Percentiles rank a stretch among this genome's conserved stretches.
phyloP scores from a whole-genome alignment of 768 basidiomycete genomes.

The Trametes maxima region DNA sequence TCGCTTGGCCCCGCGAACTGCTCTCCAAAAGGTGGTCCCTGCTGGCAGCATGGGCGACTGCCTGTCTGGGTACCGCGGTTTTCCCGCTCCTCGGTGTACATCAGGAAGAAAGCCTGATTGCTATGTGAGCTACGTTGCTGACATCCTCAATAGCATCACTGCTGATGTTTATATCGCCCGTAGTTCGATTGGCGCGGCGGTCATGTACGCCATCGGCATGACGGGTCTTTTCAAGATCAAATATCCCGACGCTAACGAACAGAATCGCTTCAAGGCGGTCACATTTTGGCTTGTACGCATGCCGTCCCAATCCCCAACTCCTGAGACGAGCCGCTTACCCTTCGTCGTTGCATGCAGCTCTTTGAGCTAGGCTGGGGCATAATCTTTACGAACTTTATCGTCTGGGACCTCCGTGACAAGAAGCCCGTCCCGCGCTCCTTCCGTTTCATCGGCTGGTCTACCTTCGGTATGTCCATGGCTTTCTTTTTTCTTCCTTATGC shows the following conservation, averaged over 20 bases:
- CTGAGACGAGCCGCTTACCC: not conserved
- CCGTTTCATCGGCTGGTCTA: conserved; percentile 64
- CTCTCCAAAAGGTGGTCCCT: conserved; percentile 33
- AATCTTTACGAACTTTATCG: conserved; percentile 60
- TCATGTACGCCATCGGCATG: conserved; percentile 44
- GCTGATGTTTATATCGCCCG: not conserved
- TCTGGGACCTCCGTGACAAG: conserved; percentile 60
- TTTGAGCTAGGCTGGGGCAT: conserved; percentile 37
- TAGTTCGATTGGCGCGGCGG: conserved; percentile 43
- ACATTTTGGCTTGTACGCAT: conserved; percentile 11
- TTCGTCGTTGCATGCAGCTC: conserved; percentile 32
- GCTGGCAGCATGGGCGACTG: conserved; percentile 45
- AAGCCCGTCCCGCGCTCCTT: conserved; percentile 62
- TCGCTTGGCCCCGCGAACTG: conserved; percentile 46
- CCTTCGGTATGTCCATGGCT: conserved; percentile 52
- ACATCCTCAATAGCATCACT: too few species aligned
- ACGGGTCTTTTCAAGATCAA: conserved; percentile 7
- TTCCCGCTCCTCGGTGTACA: conserved; percentile 78
- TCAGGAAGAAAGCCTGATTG: conserved; percentile 59
- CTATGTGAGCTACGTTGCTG: conserved; percentile 55
- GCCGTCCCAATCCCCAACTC: not conserved
- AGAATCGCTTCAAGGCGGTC: conserved; percentile 9
- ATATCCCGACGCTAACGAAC: not conserved
- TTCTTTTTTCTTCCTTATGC: not conserved
- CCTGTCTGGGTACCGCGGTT: conserved; percentile 57